Conservation (phyloP, 2,329 filamentous ascomycete species). For the Scedosporium dehoogii region DNA sequence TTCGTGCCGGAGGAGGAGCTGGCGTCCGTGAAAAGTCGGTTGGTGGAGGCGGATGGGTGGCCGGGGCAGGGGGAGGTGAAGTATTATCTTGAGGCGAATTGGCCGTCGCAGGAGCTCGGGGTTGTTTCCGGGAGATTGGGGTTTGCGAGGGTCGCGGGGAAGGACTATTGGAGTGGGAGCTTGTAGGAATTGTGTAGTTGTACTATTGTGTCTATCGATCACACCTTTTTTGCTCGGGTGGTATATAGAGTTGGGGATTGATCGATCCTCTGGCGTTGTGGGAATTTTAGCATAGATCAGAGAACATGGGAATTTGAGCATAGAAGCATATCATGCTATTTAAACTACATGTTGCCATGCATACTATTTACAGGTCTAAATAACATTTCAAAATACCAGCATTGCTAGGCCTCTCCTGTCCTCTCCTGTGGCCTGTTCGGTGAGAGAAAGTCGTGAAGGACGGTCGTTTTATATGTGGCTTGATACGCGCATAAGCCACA, state of each 20-base stretch:
- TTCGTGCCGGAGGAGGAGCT: constrained; percentile 20
- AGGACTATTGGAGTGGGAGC: background rate
- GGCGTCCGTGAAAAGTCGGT: constrained; percentile 14
- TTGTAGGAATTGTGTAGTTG: background rate
- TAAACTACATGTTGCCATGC: background rate
- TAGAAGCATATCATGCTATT: background rate
- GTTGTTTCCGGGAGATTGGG: background rate
- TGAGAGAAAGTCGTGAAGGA: too few species aligned
- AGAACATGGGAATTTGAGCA: background rate
- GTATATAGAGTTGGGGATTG: too few species aligned
- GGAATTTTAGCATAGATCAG: background rate
- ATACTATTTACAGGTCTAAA: background rate
- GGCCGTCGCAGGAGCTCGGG: background rate
- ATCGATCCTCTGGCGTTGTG: background rate
- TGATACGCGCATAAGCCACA: too few species aligned
- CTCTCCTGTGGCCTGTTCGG: too few species aligned
- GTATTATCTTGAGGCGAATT: constrained; percentile 18
- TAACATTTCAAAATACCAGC: too few species aligned
- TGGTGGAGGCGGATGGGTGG: constrained; percentile 23
- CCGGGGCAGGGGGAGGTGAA: constrained; percentile 26
- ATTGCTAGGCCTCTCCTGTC: too few species aligned
- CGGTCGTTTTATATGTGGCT: too few species aligned
- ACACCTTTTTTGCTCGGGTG: too few species aligned
- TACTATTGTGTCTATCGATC: background rate
- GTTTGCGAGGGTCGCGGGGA: background rate